Base-by-base conservation (phyloP, 2,329 filamentous ascomycete genomes). In the Chaetomium globosum region DNA sequence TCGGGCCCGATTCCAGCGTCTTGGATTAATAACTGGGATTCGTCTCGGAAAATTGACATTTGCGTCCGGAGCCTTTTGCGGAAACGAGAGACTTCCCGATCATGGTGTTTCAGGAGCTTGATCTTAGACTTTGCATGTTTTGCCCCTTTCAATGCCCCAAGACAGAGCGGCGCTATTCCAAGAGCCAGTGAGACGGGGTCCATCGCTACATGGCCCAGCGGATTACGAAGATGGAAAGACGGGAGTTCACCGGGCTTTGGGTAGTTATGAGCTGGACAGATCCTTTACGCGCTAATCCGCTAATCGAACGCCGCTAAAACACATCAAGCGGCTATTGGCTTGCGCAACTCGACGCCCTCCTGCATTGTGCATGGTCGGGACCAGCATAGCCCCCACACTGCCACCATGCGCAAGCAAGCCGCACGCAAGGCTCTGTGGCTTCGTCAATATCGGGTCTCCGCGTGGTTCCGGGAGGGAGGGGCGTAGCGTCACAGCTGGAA, bases 51-150 rank as follows among this genome's bases (percentile, higher is more conserved):
- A 2, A 52, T 52, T 26, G 58, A 60, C 58, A 53, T 10, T 21
- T 60, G 58, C 19, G 48, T 60, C 23, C 13, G 49, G 58, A 60
- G 30, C n/a, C 31, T 52, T 23, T 60, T 60, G 21, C 58, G 30
- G 19, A 60, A 39, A 21, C 58, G 58, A 7, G 58, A 60, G 4
- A 60, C 1, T 52, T 60, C 58, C 9, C 21, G n/a, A 12, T 26
- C 28, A 33, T 60, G 58, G 21, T 60, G 46, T 43, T 7, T 26
- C 13, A 60, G 12, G 26, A 52, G 48, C 30, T 52, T 60, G 46
- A 60, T 52, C 21, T 60, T 60, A 21, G 58, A 52, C n/a, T 53
- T 60, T 10, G 58, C 31, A 30, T 39, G 48, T 21, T 60, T 60
- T 28, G 58, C 58, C n/a, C 58, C 58, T 8, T 61, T 61, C 8